Base-by-base conservation (phyloP, 441 rosid genomes). In the Populus trichocarpa region DNA sequence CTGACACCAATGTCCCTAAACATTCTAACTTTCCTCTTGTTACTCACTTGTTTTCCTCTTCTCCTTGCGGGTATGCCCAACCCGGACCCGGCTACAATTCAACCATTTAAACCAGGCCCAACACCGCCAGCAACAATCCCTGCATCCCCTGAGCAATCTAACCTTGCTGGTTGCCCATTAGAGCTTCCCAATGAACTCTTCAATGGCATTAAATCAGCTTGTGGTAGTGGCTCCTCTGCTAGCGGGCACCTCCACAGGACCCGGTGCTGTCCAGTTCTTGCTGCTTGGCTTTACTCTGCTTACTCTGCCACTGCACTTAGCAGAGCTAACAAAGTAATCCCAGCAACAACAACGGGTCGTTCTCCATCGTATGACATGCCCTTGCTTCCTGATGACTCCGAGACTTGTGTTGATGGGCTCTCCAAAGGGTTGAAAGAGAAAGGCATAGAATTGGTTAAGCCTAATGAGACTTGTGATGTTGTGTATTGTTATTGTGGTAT, bases 401-500 rank as follows among this genome's bases (percentile, higher is more conserved):
- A 93, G 84, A 92, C 97, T 11, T 95, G 99, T 80, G 93, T 93
- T 8, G 97, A 93, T 42, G 90, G 82, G 18, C 67, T 95, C 23
- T 98, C 90, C 70, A 91, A 88, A 69, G 90, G 91, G 11, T 61
- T 95, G 85, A 90, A 80, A 28, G 85, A 81, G 80, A 88, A 84
- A 82, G 99, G 98, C 63, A 84, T 95, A 0, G 89, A 86, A 80
- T 79, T 95, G 64, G 83, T 79, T 5, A 81, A 81, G 46, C 96
- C 93, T 1, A 93, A 93, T 73, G 94, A 91, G 86, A 90, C 97
- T 0, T 95, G 99, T 80, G 99, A 92, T 83, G 77, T 88, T 50
- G 96, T 93, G 32, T 93, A 87, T 80, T 95, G 99, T 80, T 95
- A 90, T 72, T 95, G 99, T 40, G 98, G 97, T 28, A 92, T 95